phyloP scores from a whole-genome alignment of 371 early-diverging fungal species.

The Vairimorpha apis region DNA sequence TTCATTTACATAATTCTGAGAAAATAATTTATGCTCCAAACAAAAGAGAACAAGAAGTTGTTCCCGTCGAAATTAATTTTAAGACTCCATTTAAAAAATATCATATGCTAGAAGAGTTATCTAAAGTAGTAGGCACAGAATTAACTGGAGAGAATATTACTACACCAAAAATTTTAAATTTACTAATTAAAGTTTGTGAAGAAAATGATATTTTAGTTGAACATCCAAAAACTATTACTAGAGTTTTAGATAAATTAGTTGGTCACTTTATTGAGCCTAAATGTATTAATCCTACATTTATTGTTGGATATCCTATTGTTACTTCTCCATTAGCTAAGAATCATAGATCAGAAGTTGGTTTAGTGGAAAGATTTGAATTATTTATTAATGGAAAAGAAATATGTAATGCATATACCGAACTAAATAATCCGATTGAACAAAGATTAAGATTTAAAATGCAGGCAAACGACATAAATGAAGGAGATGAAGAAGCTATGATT shows the following conservation, averaged over 20 bases:
- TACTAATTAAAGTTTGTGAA: constrained; percentile 77
- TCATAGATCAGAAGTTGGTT: constrained; percentile 77
- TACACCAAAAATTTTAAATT: constrained; percentile 71
- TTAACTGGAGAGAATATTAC: constrained; percentile 75
- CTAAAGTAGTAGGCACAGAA: constrained; percentile 74
- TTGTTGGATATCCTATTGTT: constrained; percentile 90
- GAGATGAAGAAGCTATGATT: constrained; percentile 97
- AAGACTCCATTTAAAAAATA: constrained; percentile 88
- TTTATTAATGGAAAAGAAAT: constrained; percentile 98
- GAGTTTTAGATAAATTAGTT: constrained; percentile 92
- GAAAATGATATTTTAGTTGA: constrained; percentile 83
- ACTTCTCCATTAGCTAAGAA: constrained; percentile 98
- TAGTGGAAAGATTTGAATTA: constrained; percentile 96
- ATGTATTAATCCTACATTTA: constrained; percentile 90
- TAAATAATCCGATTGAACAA: constrained; percentile 95
- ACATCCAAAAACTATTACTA: constrained; percentile 83
- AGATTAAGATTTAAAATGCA: constrained; percentile 90
- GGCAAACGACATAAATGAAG: constrained; percentile 85
- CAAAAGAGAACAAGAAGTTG: constrained; percentile 68
- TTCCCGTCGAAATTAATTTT: constrained; percentile 76
- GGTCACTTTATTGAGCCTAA: constrained; percentile 88
- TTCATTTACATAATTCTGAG: constrained; percentile 74
- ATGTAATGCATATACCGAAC: constrained; percentile 92
- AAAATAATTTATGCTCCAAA: constrained; percentile 82
- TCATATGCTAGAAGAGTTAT: constrained; percentile 82